Percentiles rank a stretch among this genome's conserved stretches.
Conservation (phyloP, 805 yeast species). For the Candida hispaniensis region DNA sequence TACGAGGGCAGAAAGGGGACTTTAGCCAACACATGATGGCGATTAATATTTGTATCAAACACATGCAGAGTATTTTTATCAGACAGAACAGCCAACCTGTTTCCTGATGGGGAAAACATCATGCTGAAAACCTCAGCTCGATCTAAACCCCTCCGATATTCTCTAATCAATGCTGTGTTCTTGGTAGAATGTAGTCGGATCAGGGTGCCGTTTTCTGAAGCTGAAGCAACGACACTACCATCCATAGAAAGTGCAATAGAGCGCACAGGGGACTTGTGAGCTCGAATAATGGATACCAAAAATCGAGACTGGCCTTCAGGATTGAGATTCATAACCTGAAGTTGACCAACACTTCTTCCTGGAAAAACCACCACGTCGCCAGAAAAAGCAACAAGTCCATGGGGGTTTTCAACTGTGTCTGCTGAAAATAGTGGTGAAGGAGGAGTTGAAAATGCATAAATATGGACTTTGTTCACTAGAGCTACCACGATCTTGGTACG, state of each 20-base stretch:
- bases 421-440: constrained; percentile 55
- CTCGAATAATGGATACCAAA: constrained; percentile 58
- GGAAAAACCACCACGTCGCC: constrained; percentile 63
- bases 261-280: constrained; percentile 59
- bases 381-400: constrained; percentile 50
- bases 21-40: constrained; percentile 55
- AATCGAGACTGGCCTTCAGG: constrained; percentile 48
- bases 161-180: constrained; percentile 61
- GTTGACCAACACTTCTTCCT: constrained; percentile 62
- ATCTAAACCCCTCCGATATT: constrained; percentile 85
- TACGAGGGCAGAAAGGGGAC: constrained; percentile 62
- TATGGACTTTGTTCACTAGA: constrained; percentile 51
- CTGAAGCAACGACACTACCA: constrained; percentile 66
- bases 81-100: constrained; percentile 70
- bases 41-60: constrained; percentile 43
- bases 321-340: constrained; percentile 67
- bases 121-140: constrained; percentile 71
- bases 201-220: constrained; percentile 73
- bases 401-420: constrained; percentile 54
- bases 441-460: constrained; percentile 72
- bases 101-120: constrained; percentile 69
- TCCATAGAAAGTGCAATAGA: constrained; percentile 51
- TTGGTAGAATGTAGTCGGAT: constrained; percentile 61
- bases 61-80: constrained; percentile 87
- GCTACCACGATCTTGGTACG: constrained; percentile 68